These are phyloP conservation scores for Ambrosiella cleistominuta DNA, from an alignment of 2,329 filamentous ascomycete species.

Conservation along the genomic window DNA sequence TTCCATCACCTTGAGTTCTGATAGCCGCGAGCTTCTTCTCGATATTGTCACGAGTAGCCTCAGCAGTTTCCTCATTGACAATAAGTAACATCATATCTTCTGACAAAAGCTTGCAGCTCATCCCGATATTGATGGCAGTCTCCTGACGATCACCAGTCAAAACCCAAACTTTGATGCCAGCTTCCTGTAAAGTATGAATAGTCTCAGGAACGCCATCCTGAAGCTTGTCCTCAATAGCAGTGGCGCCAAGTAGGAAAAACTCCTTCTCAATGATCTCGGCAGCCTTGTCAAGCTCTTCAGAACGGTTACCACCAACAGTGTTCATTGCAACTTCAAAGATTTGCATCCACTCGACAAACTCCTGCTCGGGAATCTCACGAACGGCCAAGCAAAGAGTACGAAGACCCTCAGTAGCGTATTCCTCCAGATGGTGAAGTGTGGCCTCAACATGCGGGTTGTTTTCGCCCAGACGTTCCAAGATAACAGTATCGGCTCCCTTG, in stretches of 20 bases:
- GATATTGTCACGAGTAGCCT: slow-evolving; percentile 70
- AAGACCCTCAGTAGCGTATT: slow-evolving; percentile 91
- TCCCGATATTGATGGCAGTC: slow-evolving; percentile 98
- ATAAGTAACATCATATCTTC: slow-evolving; percentile 98
- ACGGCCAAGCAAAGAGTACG: slow-evolving; percentile 88
- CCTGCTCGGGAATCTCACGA: slow-evolving; percentile 78
- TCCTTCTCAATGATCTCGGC: slow-evolving; percentile 90
- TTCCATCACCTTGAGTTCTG: slow-evolving; percentile 58
- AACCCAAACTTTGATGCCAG: slow-evolving; percentile 98
- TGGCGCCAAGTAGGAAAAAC: slow-evolving; percentile 79
- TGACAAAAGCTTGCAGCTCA: slow-evolving; percentile 96
- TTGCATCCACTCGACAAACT: slow-evolving; percentile 72
- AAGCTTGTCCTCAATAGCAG: slow-evolving; percentile 89
- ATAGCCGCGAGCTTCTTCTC: slow-evolving; percentile 89
- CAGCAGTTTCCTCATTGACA: slow-evolving; percentile 73
- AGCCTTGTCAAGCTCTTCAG: slow-evolving; percentile 91
- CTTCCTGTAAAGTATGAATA: slow-evolving; percentile 89
- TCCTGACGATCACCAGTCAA: slow-evolving; percentile 94
- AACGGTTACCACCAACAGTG: slow-evolving; percentile 79
- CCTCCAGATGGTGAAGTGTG: slow-evolving; percentile 91
- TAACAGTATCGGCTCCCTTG: slow-evolving; percentile 96
- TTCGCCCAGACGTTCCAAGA: slow-evolving; percentile 70
- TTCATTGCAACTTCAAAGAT: slow-evolving; percentile 79
- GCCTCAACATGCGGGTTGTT: slow-evolving; percentile 74
- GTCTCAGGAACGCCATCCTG: slow-evolving; percentile 97